Percentiles rank a stretch among this genome's conserved stretches.
phyloP scores from a whole-genome alignment of 1,139 yeast genomes.

The Meyerozyma athensensis region DNA sequence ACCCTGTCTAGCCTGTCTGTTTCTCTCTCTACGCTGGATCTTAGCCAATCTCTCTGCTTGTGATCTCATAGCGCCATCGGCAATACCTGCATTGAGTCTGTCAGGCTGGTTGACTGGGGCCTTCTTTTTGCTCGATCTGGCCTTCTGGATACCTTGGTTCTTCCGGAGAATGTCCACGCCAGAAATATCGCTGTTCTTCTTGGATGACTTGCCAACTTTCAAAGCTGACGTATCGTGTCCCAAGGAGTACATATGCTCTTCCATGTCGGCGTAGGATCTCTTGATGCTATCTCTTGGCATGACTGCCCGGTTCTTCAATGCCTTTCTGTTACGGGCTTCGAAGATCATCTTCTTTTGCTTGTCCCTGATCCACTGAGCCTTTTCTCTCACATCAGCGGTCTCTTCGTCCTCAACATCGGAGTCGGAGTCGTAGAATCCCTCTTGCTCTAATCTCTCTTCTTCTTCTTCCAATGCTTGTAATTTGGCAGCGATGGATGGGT shows the following conservation, averaged over 20 bases:
- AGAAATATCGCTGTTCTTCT: constrained; percentile 38
- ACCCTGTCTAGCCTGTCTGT: constrained; percentile 88
- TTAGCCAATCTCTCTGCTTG: constrained; percentile 87
- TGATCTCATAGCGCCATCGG: constrained; percentile 73
- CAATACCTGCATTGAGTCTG: constrained; percentile 81
- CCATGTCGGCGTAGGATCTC: constrained; percentile 76
- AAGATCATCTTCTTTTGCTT: constrained; percentile 91
- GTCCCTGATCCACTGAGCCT: constrained; percentile 93
- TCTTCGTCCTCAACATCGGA: constrained; percentile 57
- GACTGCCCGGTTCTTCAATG: constrained; percentile 79
- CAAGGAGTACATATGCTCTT: constrained; percentile 78
- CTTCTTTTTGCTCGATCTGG: constrained; percentile 44
- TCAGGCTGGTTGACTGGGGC: constrained; percentile 61
- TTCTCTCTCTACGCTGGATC: constrained; percentile 89
- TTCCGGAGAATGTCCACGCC: constrained; percentile 74
- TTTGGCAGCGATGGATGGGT: constrained; percentile 90
- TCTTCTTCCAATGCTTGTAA: constrained; percentile 94
- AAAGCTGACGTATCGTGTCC: constrained; percentile 82
- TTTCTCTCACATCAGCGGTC: constrained; percentile 68
- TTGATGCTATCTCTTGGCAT: constrained; percentile 90
- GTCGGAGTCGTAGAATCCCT: constrained; percentile 94
- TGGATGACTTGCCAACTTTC: constrained; percentile 39
- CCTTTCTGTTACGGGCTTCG: constrained; percentile 83
- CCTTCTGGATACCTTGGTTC: constrained; percentile 43
- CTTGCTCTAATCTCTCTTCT: constrained; percentile 87